Percentiles rank a stretch among this genome's conserved stretches.
Conservation (phyloP, 441 rosid species). For the Pelargonium cotyledonis region DNA sequence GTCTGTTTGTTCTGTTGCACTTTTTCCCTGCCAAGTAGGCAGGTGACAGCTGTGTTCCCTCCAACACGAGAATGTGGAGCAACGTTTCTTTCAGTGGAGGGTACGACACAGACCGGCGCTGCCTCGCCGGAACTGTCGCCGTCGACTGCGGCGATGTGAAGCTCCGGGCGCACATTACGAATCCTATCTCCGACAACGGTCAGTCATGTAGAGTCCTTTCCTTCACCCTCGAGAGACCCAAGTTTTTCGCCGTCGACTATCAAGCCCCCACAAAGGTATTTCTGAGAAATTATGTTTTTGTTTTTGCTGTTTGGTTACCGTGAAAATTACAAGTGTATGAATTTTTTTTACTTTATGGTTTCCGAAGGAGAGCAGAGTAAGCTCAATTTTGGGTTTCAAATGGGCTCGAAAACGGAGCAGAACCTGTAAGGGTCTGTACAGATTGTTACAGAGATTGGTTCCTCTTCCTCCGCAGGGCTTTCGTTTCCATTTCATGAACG, state of each 20-base stretch:
- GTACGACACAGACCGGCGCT: no score
- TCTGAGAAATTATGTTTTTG: no score
- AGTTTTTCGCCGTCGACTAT: not conserved
- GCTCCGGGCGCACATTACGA: not conserved
- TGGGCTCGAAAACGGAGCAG: not conserved
- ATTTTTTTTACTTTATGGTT: not conserved
- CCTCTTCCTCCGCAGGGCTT: not conserved
- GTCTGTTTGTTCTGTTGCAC: no score
- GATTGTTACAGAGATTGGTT: not conserved
- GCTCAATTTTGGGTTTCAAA: not conserved
- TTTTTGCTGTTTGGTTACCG: not conserved
- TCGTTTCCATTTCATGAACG: not conserved
- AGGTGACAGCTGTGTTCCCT: no score
- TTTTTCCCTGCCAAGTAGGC: no score
- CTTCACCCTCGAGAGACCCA: not conserved
- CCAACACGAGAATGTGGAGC: no score
- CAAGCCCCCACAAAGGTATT: not conserved
- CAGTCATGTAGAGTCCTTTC: not conserved
- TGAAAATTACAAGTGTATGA: no score
- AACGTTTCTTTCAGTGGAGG: no score
- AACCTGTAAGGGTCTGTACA: not conserved
- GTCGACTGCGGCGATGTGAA: not conserved
- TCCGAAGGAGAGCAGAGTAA: not conserved
- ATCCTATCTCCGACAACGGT: not conserved
- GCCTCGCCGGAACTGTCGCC: not conserved